Evolutionary conservation across 1,139 yeast species (phyloP), one percentile per base, ranked within the genome.

Genomic region (Debaryomyces robertsiae): DNA sequence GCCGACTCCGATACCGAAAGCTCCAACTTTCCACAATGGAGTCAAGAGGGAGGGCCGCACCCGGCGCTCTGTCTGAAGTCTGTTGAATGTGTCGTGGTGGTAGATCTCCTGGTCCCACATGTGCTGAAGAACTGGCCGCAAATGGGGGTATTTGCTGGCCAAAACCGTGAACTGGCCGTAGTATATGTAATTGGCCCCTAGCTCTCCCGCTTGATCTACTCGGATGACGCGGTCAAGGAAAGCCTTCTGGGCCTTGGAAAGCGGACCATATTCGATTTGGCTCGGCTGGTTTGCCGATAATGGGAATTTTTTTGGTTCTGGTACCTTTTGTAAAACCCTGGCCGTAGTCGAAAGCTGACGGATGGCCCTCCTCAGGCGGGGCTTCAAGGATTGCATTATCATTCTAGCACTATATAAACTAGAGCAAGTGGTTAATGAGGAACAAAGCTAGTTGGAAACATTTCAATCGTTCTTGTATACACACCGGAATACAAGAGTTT

Each of bases 51-150:
- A 88, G 1, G 98, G 98, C 50, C 98, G 77, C 0, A 91, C 96
- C 39, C 98, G 71, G 49, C 88, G 82, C 46, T 77, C 74, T 1
- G 79, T 69, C 58, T 93, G 98, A 29, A 91, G 66, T 3, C 73
- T 63, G 58, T 94, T 87, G 67, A 93, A 93, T 0, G 95, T 86
- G 45, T 78, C 67, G 58, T 90, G 96, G 55, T 93, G 99, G 52
- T 84, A 88, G 31, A 91, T 72, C 56, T 93, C 99, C 61, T 93
- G 98, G 32, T 90, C 96, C 98, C 98, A 91, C 98, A 93, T 93
- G 60, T 93, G 98, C 55, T 82, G 79, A 54, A 93, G 71, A 9
- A 90, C 73, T 0, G 86, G 85, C 55, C 78, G 81, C 44, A 85
- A 65, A 48, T 84, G 88, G 3, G 95, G 88, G 47, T 78, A 73